Conservation (phyloP, 495 filamentous ascomycete species). For the Collariella sp. region DNA sequence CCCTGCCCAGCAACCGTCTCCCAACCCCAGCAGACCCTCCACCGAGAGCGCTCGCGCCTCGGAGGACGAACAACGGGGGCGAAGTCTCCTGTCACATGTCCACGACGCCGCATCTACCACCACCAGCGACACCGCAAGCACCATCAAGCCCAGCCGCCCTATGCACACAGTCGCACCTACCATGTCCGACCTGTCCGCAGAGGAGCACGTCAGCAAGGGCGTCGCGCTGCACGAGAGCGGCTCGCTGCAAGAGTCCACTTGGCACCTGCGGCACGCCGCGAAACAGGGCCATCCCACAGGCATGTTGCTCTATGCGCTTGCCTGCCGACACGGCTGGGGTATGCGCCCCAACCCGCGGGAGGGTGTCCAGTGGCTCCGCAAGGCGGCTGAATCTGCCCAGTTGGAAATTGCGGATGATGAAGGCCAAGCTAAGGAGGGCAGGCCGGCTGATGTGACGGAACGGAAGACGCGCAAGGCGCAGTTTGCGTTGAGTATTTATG, state of each 20-base stretch:
- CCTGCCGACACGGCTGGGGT: constrained; percentile 96
- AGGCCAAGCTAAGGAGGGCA: constrained; percentile 52
- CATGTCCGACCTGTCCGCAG: constrained; percentile 55
- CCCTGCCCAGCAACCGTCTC: constrained; percentile 28
- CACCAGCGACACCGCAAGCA: constrained; percentile 59
- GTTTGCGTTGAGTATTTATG: constrained; percentile 90
- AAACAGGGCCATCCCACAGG: constrained; percentile 76
- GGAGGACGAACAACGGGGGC: constrained; percentile 33
- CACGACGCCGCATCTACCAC: constrained; percentile 42
- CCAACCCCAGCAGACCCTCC: constrained; percentile 42
- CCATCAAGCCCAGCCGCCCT: constrained; percentile 51
- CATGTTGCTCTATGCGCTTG: constrained; percentile 92
- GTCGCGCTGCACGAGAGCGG: constrained; percentile 84
- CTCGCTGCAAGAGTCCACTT: constrained; percentile 81
- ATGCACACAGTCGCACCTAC: constrained; percentile 39
- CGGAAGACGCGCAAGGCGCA: constrained; percentile 77
- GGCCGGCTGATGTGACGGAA: constrained; percentile 53
- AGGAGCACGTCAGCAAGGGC: constrained; percentile 81
- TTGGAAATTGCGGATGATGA: constrained; percentile 78
- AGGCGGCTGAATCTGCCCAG: constrained; percentile 77
- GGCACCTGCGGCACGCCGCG: constrained; percentile 87
- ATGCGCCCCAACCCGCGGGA: constrained; percentile 86
- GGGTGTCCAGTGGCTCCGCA: constrained; percentile 79
- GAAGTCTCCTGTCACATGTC: constrained; percentile 29
- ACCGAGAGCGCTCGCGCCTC: constrained; percentile 33